Conservation (phyloP, 106 monocot genomes). For the Gastrodia elata region DNA sequence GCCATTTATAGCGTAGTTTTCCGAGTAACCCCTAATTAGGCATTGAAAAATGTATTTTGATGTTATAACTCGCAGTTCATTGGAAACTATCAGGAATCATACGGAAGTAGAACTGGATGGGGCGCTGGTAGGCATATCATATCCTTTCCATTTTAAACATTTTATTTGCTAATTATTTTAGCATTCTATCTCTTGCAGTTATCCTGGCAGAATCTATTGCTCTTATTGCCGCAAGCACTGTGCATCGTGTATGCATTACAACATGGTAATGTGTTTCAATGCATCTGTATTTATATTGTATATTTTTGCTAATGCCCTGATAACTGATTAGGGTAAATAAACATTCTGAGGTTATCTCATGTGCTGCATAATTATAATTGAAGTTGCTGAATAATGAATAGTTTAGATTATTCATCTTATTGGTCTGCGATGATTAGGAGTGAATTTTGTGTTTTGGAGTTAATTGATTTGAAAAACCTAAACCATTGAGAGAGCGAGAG, state of each 20-base stretch:
- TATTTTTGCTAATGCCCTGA: not conserved
- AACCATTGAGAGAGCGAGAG: not conserved
- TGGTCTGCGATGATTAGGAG: not conserved
- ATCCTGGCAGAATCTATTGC: conserved; percentile 61
- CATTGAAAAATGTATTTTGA: not conserved
- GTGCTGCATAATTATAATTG: not conserved
- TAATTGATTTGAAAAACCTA: not conserved
- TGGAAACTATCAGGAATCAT: conserved; percentile 84
- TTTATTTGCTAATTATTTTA: conserved; percentile 3
- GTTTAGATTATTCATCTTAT: not conserved
- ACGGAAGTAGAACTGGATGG: conserved; percentile 76
- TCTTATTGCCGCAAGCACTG: conserved; percentile 81
- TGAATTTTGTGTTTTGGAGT: not conserved
- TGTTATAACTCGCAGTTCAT: conserved; percentile 52
- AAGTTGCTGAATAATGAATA: not conserved
- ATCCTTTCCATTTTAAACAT: not conserved
- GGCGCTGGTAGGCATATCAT: conserved; percentile 67
- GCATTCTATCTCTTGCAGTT: conserved; percentile 35
- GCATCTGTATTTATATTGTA: not conserved
- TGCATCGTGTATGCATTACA: conserved; percentile 96
- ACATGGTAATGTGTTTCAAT: conserved; percentile 60
- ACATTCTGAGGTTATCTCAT: not conserved
- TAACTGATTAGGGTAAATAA: not conserved
- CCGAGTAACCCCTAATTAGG: not conserved
- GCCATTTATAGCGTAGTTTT: not conserved